These are phyloP conservation scores for Talaromyces stipitatus DNA, from an alignment of 495 filamentous ascomycete genomes.

Conservation along the genomic window DNA sequence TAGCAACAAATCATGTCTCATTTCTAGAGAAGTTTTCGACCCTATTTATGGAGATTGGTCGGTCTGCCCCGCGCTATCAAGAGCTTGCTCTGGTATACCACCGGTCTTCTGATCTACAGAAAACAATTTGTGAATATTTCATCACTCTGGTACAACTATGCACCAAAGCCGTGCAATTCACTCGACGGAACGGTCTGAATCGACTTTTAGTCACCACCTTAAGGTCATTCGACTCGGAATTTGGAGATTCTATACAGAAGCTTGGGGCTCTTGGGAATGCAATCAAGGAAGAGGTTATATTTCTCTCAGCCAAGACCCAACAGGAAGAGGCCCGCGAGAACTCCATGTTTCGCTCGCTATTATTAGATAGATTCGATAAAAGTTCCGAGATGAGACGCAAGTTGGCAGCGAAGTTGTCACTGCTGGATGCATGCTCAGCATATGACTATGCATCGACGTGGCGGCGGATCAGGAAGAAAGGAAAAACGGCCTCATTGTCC, in stretches of 20 bases:
- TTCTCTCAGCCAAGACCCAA: constrained; percentile 21
- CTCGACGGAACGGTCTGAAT: constrained; percentile 6
- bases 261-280: constrained; percentile 24
- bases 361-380: not conserved
- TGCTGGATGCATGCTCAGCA: constrained; percentile 30
- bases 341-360: constrained; percentile 10
- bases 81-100: constrained; percentile 32
- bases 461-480: constrained; percentile 33
- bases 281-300: constrained; percentile 29
- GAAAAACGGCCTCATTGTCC: constrained; percentile 24
- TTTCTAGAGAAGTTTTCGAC: constrained; percentile 33
- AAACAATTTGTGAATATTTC: constrained; percentile 34
- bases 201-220: not conserved
- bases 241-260: constrained; percentile 16
- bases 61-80: constrained; percentile 34
- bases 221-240: not conserved
- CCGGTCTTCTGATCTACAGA: constrained; percentile 27
- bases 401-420: constrained; percentile 16
- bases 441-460: constrained; percentile 33
- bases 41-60: constrained; percentile 32
- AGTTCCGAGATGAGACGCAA: constrained; percentile 7
- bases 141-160: constrained; percentile 33
- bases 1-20: constrained; percentile 8
- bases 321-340: constrained; percentile 21
- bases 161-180: constrained; percentile 24